Conservation (phyloP, 805 yeast species). For the Candida koratica region DNA sequence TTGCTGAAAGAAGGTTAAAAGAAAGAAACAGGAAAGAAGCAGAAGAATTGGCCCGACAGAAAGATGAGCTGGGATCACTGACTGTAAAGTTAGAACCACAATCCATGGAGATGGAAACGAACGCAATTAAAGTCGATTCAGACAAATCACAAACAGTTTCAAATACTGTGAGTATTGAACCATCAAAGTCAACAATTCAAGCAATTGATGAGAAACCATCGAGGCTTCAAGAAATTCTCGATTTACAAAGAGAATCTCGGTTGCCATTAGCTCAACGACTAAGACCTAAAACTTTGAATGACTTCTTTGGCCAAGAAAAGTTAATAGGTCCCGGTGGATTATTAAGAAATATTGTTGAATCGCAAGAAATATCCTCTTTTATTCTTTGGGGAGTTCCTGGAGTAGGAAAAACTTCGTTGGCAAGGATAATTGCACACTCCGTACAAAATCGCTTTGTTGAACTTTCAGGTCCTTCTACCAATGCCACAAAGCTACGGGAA, state of each 20-base stretch:
- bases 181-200: slow-evolving; percentile 7
- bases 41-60: slow-evolving; percentile 4
- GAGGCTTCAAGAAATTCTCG: slow-evolving; percentile 8
- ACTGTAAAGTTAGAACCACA: background rate
- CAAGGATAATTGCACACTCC: slow-evolving; percentile 34
- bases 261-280: slow-evolving; percentile 40
- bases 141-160: background rate
- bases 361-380: slow-evolving; percentile 38
- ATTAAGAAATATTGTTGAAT: slow-evolving; percentile 29
- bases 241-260: slow-evolving; percentile 19
- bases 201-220: slow-evolving; percentile 8
- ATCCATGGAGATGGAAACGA: background rate
- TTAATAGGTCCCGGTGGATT: slow-evolving; percentile 37
- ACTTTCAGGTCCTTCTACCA: slow-evolving; percentile 38
- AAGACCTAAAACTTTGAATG: slow-evolving; percentile 35
- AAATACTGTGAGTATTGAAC: background rate
- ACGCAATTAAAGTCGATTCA: no score
- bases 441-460: slow-evolving; percentile 34
- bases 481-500: slow-evolving; percentile 33
- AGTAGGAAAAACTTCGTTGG: slow-evolving; percentile 42
- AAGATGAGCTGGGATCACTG: background rate
- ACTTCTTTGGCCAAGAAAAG: slow-evolving; percentile 40
- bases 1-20: slow-evolving; percentile 31
- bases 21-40: slow-evolving; percentile 13
- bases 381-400: slow-evolving; percentile 45